Base-by-base conservation (phyloP, 805 yeast genomes). In the Wickerhamiella hasegawae region DNA sequence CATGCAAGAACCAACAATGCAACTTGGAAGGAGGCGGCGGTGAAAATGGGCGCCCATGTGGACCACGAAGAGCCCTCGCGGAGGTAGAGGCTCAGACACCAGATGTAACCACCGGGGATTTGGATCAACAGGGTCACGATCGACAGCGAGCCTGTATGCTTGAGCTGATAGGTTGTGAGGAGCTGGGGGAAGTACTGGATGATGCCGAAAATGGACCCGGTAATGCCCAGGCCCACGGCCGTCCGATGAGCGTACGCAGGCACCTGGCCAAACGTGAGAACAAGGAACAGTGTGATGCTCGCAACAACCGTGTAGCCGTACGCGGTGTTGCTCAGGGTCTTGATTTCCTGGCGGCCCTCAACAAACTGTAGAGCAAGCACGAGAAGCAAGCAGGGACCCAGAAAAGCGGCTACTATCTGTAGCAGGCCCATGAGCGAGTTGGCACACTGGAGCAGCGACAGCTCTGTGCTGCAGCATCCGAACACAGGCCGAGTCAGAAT, bases 61-160 rank as follows among this genome's bases (percentile, higher is more conserved):
- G 87, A 76, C 94, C 94, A 82, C 41, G 70, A 70, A 1, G 87
- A 70, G 5, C 82, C 90, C 29, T 78, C 77, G 32, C 84, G 71
- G 40, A 69, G 52, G 36, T 71, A 76, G 35, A 82, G 59, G 1
- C 80, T 71, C n/a, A 71, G 63, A 2, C 90, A 69, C 79, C 87
- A 82, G 2, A 81, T 38, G 43, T 68, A 76, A 14, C 94, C 94
- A 12, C 94, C 94, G 0, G 94, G 94, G 15, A 92, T 80, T 52
- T 82, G 94, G 43, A 83, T 66, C 29, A 73, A 58, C 87, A 82
- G 78, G 83, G 79, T 80, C 5, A 73, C 68, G 9, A 80, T 61
- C 0, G 92, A 79, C 17, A 82, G 61, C 1, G 84, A 74, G 8
- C 94, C 94, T 0, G 92, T 75, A 43, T 74, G 84, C 47, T 76